A percentile compares a stretch with the other conserved stretches of the same genome.
Evolutionary conservation across 129 eudicot genomes (phyloP).

Genomic region (Solidago caesia): DNA sequence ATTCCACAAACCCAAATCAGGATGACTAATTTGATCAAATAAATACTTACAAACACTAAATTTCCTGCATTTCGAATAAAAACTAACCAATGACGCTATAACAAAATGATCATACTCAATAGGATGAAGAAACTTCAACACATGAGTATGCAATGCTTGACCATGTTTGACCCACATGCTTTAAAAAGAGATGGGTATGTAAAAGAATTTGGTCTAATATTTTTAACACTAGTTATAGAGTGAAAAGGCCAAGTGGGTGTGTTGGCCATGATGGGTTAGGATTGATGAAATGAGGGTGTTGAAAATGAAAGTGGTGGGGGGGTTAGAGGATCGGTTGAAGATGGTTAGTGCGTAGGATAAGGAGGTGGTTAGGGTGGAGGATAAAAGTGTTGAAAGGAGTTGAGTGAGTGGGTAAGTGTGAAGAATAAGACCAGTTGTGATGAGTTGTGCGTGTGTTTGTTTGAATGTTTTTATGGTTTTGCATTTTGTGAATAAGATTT

Average conservation of each 20-base stretch:
- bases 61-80: slow-evolving; percentile 57
- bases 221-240: slow-evolving; percentile 31
- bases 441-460: slow-evolving; percentile 63
- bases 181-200: slow-evolving; percentile 78
- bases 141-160: slow-evolving; percentile 59
- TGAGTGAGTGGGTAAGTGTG: slow-evolving; percentile 75
- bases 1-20: slow-evolving; percentile 75
- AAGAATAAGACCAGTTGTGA: slow-evolving; percentile 55
- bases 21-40: slow-evolving; percentile 46
- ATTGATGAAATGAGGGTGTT: slow-evolving; percentile 70
- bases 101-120: slow-evolving; percentile 49
- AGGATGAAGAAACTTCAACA: slow-evolving; percentile 50
- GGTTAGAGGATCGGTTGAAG: slow-evolving; percentile 47
- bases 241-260: slow-evolving; percentile 39
- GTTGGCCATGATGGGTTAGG: slow-evolving; percentile 25
- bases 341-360: slow-evolving; percentile 50
- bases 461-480: slow-evolving; percentile 45
- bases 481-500: slow-evolving; percentile 49
- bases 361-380: slow-evolving; percentile 50
- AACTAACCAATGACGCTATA: slow-evolving; percentile 67
- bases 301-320: slow-evolving; percentile 46
- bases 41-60: slow-evolving; percentile 47
- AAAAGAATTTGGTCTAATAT: slow-evolving; percentile 52
- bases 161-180: slow-evolving; percentile 57
- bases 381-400: slow-evolving; percentile 41